Evolutionary conservation across 495 filamentous ascomycete species (phyloP).

Genomic region (Penicillium lagena): DNA sequence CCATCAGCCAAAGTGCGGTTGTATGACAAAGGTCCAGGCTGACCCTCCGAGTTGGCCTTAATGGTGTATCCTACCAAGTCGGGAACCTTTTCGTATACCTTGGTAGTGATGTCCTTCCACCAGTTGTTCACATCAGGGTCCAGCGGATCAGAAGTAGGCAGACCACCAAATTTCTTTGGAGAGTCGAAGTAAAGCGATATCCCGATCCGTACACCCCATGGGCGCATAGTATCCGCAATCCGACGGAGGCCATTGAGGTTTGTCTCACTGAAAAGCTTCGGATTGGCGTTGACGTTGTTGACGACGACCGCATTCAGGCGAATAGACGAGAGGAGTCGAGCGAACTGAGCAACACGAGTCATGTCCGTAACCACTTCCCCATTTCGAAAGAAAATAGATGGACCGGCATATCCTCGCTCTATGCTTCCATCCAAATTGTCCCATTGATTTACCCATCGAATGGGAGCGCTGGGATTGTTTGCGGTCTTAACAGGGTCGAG

Average conservation of each 20-base stretch:
- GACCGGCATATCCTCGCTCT: slow-evolving; percentile 58
- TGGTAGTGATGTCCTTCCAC: slow-evolving; percentile 51
- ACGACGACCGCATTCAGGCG: slow-evolving; percentile 58
- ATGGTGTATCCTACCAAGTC: slow-evolving; percentile 62
- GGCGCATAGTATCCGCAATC: slow-evolving; percentile 55
- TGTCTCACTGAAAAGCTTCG: slow-evolving; percentile 39
- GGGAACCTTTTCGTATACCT: slow-evolving; percentile 51
- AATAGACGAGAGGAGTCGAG: slow-evolving; percentile 57
- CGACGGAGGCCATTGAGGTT: slow-evolving; percentile 54
- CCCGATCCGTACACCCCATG: slow-evolving; percentile 58
- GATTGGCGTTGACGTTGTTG: slow-evolving; percentile 67
- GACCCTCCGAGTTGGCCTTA: slow-evolving; percentile 64
- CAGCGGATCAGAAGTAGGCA: slow-evolving; percentile 57
- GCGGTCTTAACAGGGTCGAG: slow-evolving; percentile 42
- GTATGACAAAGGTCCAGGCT: slow-evolving; percentile 60
- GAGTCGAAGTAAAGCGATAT: slow-evolving; percentile 61
- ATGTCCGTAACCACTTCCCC: slow-evolving; percentile 45
- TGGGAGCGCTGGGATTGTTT: slow-evolving; percentile 49
- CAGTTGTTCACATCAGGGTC: slow-evolving; percentile 48
- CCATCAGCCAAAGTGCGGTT: slow-evolving; percentile 60
- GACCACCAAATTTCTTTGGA: slow-evolving; percentile 46
- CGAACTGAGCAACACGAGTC: slow-evolving; percentile 52
- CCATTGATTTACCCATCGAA: slow-evolving; percentile 67
- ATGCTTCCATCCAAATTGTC: slow-evolving; percentile 63
- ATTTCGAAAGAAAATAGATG: slow-evolving; percentile 58